phyloP scores from a whole-genome alignment of 2,329 filamentous ascomycete genomes.

The Fusarium sp. region DNA sequence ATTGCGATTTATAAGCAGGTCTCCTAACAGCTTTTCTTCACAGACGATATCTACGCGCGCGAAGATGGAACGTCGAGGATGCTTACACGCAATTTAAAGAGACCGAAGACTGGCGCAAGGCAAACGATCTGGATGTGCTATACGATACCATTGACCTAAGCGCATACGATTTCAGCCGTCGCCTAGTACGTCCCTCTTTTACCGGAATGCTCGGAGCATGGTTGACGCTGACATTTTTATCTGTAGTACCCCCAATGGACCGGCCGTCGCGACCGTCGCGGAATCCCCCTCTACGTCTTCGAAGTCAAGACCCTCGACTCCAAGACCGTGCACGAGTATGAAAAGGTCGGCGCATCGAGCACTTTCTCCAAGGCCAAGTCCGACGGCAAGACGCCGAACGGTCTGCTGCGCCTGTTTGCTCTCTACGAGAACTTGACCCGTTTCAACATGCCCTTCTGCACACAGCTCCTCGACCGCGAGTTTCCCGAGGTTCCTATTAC shows the following conservation, averaged over 20 bases:
- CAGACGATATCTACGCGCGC: slow-evolving; percentile 87
- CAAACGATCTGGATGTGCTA: slow-evolving; percentile 80
- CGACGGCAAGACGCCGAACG: slow-evolving; percentile 75
- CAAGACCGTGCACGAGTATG: slow-evolving; percentile 84
- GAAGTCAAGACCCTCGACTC: slow-evolving; percentile 85
- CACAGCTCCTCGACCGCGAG: slow-evolving; percentile 76
- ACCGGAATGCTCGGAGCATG: neutral
- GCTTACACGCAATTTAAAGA: slow-evolving; percentile 87
- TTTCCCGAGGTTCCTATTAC: slow-evolving; percentile 87
- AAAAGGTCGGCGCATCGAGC: slow-evolving; percentile 69
- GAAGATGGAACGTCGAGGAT: slow-evolving; percentile 81
- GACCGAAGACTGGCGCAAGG: slow-evolving; percentile 86
- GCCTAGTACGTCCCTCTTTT: slow-evolving; percentile 66
- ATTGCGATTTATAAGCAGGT: slow-evolving; percentile 9
- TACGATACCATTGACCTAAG: slow-evolving; percentile 89
- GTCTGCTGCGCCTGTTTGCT: slow-evolving; percentile 87
- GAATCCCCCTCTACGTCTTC: slow-evolving; percentile 92
- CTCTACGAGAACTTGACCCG: slow-evolving; percentile 92
- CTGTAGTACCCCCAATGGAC: slow-evolving; percentile 92
- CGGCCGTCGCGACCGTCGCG: slow-evolving; percentile 87
- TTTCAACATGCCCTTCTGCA: slow-evolving; percentile 88
- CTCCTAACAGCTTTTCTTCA: slow-evolving; percentile 28
- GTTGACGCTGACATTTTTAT: slow-evolving; percentile 5
- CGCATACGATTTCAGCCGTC: slow-evolving; percentile 82
- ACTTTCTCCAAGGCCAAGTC: slow-evolving; percentile 70